Base-by-base conservation (phyloP, 257 asterid genomes). In the Schizonepeta tenuifolia region DNA sequence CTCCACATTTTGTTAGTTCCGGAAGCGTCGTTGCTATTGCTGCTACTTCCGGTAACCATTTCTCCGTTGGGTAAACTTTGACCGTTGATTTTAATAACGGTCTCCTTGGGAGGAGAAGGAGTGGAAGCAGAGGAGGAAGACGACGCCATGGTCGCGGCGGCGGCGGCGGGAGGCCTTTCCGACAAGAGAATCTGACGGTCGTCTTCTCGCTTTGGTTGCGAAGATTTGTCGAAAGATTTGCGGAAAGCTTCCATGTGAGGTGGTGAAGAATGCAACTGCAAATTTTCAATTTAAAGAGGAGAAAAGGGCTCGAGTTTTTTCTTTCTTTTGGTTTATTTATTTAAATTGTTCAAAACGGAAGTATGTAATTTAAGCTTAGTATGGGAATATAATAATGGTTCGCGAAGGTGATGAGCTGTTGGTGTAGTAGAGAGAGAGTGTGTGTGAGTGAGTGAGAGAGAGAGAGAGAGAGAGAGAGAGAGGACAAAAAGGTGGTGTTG, bases 121-220 rank as follows among this genome's bases (percentile, higher is more conserved):
- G 13, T n/a, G 18, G 77, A 31, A 31, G 75, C 2, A 59, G 75
- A 7, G 73, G 80, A 71, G 31, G 86, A 73, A 15, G 85, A 20
- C 6, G 85, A 22, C 66, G 71, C 1, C 80, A 69, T 56, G 40
- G 61, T 26, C 15, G 80, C 58, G 1, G 66, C 71, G 61, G 71
- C 54, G 20, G 65, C 26, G 62, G 74, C 44, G 51, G 63, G 22
- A 50, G 85, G 72, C 3, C 50, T 73, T 14, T 44, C 72, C 12
- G 82, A 70, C 3, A 74, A 15, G 58, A 78, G 77, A 78, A 75
- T 75, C 66, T 65, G 85, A 53, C 75, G 80, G 14, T 80, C 84
- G n/a, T 80, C 84, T 31, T 63, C 76, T 31, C 7, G 57, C 2
- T 41, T 66, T 2, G 79, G 54, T 6, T 5, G 69, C 2, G 82